Conservation (phyloP, 768 basidiomycete species). For the Russula vinacea region DNA sequence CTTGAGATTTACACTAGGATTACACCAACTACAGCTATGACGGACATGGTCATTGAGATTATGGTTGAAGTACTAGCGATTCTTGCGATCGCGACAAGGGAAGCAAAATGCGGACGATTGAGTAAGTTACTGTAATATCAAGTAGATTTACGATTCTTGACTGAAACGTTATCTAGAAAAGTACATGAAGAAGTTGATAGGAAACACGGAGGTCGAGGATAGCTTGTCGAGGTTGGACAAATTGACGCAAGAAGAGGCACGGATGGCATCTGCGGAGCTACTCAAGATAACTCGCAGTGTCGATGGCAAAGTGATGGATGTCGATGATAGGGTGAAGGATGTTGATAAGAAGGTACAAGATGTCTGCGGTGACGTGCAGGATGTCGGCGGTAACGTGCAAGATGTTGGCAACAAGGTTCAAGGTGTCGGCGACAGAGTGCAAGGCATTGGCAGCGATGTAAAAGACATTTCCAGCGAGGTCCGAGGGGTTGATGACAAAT, state of each 20-base stretch:
- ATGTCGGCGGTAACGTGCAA: too few relatives aligned
- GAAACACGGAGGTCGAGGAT: neutral
- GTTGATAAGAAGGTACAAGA: too few relatives aligned
- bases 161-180: neutral
- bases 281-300: neutral
- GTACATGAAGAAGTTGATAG: neutral
- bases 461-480: too few relatives aligned
- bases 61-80: neutral
- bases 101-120: neutral
- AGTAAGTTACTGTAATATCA: neutral
- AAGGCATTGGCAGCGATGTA: too few relatives aligned
- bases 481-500: too few relatives aligned
- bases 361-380: too few relatives aligned
- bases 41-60: neutral
- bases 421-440: too few relatives aligned
- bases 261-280: neutral
- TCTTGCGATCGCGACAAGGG: neutral
- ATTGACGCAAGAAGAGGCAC: neutral
- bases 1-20: constrained; percentile 6
- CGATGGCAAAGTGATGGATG: neutral
- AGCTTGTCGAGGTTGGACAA: neutral
- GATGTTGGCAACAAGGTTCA: too few relatives aligned
- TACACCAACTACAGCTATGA: neutral
- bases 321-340: too few relatives aligned
- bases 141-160: neutral